Base-by-base conservation (phyloP, 306 rosid genomes). In the Cucumis hystrix region DNA sequence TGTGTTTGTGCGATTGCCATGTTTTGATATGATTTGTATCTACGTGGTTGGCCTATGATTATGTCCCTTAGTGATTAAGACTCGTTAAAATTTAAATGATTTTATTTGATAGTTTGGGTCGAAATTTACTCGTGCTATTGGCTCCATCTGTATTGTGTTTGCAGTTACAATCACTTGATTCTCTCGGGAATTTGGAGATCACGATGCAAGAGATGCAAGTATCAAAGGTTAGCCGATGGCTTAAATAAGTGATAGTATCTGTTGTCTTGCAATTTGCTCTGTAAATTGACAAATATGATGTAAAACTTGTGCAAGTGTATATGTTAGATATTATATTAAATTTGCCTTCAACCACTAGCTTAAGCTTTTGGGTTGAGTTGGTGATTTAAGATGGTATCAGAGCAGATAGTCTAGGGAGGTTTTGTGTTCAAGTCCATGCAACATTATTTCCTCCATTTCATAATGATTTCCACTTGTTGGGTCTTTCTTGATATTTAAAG, bases 151-250 rank as follows among this genome's bases (percentile, higher is more conserved):
- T 59, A 25, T 61, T 40, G 20, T 60, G 56, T 79, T 80, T 82
- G 62, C 87, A 93, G 98, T 75, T 93, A 85, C 94, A 90, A 84
- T 90, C 98, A 59, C 86, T 84, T 75, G 85, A 80, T 65, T 83
- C 90, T 55, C 87, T 93, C 65, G 91, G 92, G 70, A 82, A 77
- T 49, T 76, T 91, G 85, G 96, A 87, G 86, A 82, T 87, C 43
- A 77, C 82, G 7, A 77, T 79, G 90, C 87, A 84, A 78, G 91
- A 89, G 67, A 74, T 90, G 78, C 83, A 77, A 45, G 84, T 63
- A 37, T 84, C 37, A 40, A 84, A 62, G 97, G 96, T 93, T 71
- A 82, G 89, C 64, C 20, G 60, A 70, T 59, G 43, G 75, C 80
- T 33, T 35, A 45, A 18, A 28, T 13, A 33, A 83, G 30, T 4